phyloP scores from a whole-genome alignment of 768 basidiomycete species.

The Tricholomella constricta region DNA sequence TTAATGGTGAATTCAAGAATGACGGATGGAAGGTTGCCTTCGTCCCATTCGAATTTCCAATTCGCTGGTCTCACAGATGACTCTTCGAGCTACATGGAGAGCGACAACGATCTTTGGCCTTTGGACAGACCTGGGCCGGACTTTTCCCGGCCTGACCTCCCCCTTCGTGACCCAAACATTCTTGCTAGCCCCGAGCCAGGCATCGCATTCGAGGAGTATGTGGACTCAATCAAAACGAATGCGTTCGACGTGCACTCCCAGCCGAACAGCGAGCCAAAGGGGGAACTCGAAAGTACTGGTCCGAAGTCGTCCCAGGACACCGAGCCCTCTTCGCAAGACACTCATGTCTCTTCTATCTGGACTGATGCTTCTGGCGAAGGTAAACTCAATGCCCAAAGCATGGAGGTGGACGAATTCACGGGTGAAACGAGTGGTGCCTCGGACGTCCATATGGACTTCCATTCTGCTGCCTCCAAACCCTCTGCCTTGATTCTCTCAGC shows the following conservation, averaged over 20 bases:
- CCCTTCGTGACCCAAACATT: too few species aligned
- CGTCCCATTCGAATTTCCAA: too few species aligned
- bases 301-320: not conserved
- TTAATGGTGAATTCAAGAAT: too few species aligned
- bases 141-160: too few species aligned
- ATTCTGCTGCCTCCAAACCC: too few species aligned
- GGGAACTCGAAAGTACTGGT: not conserved
- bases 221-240: not conserved
- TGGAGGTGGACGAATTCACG: not conserved
- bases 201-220: not conserved
- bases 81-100: too few species aligned
- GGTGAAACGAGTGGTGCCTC: not conserved
- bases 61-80: too few species aligned
- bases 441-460: not conserved
- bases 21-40: too few species aligned
- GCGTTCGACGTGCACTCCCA: not conserved
- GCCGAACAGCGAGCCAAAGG: not conserved
- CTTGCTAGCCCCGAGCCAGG: not conserved
- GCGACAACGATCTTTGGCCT: too few species aligned
- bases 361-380: not conserved
- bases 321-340: not conserved
- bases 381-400: not conserved
- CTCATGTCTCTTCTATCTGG: not conserved
- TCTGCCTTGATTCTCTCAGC: too few species aligned
- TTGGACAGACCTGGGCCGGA: too few species aligned